Evolutionary conservation across 805 yeast genomes (phyloP).

Genomic region (Starmerella davenportii): DNA sequence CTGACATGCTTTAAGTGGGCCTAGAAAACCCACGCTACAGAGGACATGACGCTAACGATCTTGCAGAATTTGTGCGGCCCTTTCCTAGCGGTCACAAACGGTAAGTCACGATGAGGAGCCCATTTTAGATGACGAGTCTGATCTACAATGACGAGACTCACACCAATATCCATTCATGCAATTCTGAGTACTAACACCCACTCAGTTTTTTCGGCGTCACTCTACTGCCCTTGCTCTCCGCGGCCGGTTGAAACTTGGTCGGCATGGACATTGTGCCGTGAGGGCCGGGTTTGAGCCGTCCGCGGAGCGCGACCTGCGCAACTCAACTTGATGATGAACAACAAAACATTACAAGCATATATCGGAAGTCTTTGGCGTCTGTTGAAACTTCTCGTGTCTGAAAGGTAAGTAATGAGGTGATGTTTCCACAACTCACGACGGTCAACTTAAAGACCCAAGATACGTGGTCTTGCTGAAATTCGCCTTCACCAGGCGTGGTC

Average conservation of each 20-base stretch:
- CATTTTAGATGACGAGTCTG: constrained; percentile 93
- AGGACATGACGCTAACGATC: constrained; percentile 23
- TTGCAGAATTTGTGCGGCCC: no score
- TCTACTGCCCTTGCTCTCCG: no score
- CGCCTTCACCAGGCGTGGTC: constrained; percentile 78
- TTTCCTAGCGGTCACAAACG: no score
- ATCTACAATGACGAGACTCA: constrained; percentile 78
- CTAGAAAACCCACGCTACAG: constrained; percentile 95
- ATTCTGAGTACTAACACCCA: constrained; percentile 35
- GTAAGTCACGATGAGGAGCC: constrained; percentile 30
- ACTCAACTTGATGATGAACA: constrained; percentile 61
- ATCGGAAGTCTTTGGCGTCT: constrained; percentile 55
- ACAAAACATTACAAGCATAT: constrained; percentile 83
- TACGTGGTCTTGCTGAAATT: constrained; percentile 50
- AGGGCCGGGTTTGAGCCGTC: no score
- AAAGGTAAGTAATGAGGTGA: constrained; percentile 30
- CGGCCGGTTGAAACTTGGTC: no score
- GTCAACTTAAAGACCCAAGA: constrained; percentile 40
- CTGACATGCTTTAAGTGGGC: constrained; percentile 94
- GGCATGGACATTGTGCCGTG: no score
- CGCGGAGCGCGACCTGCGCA: no score
- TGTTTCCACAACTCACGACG: constrained; percentile 51
- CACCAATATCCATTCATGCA: constrained; percentile 87
- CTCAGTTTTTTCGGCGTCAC: no score
- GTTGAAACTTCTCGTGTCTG: constrained; percentile 47